Evolutionary conservation across 495 filamentous ascomycete species (phyloP).

Genomic region (Entonaema liquescens): DNA sequence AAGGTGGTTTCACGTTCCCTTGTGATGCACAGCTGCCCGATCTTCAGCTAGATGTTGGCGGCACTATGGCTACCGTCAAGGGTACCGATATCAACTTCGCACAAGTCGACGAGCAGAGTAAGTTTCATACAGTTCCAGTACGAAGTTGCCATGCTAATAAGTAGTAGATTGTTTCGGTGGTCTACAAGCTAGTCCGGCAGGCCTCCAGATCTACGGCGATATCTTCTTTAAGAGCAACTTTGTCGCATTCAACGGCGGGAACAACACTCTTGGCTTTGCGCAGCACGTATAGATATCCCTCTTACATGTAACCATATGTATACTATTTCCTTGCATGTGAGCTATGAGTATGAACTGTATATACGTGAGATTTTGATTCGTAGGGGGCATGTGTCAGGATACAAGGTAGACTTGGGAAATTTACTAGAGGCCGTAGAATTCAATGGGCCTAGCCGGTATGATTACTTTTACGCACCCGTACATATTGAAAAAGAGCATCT

Average conservation of each 20-base stretch:
- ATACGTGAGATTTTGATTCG: slow-evolving; percentile 30
- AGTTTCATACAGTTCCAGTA: slow-evolving; percentile 26
- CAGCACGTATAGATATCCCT: slow-evolving; percentile 50
- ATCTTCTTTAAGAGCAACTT: slow-evolving; percentile 83
- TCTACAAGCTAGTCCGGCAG: slow-evolving; percentile 68
- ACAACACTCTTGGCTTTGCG: slow-evolving; percentile 68
- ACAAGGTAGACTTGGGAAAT: slow-evolving; percentile 27
- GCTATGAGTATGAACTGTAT: slow-evolving; percentile 21
- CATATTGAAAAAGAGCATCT: slow-evolving; percentile 28
- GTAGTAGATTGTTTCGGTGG: slow-evolving; percentile 73
- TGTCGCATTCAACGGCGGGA: slow-evolving; percentile 77
- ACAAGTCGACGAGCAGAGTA: slow-evolving; percentile 58
- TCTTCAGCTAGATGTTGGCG: slow-evolving; percentile 71
- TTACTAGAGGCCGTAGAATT: slow-evolving; percentile 9
- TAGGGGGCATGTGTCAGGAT: slow-evolving; percentile 9
- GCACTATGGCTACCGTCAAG: slow-evolving; percentile 68
- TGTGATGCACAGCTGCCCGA: slow-evolving; percentile 65
- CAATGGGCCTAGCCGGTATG: neutral
- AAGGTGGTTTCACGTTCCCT: slow-evolving; percentile 69
- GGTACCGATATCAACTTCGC: slow-evolving; percentile 74
- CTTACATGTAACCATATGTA: slow-evolving; percentile 4
- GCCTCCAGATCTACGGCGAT: slow-evolving; percentile 78
- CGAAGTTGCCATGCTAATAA: slow-evolving; percentile 19
- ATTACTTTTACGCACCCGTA: slow-evolving; percentile 25
- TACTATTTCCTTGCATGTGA: slow-evolving; percentile 9